Conservation (phyloP, 768 basidiomycete species). For the Hemileccinum rubropunctum region DNA sequence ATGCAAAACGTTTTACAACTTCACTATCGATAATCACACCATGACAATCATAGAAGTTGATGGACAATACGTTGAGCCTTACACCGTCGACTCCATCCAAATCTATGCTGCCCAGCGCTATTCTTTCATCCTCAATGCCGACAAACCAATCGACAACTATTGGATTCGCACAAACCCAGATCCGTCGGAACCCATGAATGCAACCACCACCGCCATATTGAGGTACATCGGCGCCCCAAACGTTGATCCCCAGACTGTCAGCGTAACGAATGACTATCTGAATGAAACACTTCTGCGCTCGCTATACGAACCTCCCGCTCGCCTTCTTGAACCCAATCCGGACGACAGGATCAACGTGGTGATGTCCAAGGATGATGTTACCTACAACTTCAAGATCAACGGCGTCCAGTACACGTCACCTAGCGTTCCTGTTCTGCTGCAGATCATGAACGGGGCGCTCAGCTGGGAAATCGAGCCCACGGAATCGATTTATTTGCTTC, state of each 20-base stretch:
- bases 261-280: conserved; percentile 6
- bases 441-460: conserved; percentile 23
- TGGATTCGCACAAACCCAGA: conserved; percentile 20
- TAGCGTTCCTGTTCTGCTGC: conserved; percentile 14
- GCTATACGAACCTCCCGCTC: conserved; percentile 8
- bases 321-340: conserved; percentile 12
- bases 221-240: conserved; percentile 16
- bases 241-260: conserved; percentile 8
- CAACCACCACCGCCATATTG: conserved; percentile 13
- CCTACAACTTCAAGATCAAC: conserved; percentile 15
- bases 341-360: conserved; percentile 19
- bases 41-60: conserved; percentile 44
- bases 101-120: conserved; percentile 44
- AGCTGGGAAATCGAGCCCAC: conserved; percentile 1
- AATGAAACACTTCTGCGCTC: conserved; percentile 18
- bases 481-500: conserved; percentile 13
- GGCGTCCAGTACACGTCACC: conserved; percentile 11
- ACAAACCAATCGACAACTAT: conserved; percentile 41
- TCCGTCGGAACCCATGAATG: conserved; percentile 25
- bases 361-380: conserved; percentile 6
- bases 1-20: conserved; percentile 32
- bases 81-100: conserved; percentile 38
- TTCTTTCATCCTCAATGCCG: conserved; percentile 43
- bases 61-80: conserved; percentile 37
- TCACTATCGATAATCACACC: conserved; percentile 26